These are phyloP conservation scores for Vaccinium vitisidaea DNA, from an alignment of 148 eudicot genomes.

Conservation along the genomic window DNA sequence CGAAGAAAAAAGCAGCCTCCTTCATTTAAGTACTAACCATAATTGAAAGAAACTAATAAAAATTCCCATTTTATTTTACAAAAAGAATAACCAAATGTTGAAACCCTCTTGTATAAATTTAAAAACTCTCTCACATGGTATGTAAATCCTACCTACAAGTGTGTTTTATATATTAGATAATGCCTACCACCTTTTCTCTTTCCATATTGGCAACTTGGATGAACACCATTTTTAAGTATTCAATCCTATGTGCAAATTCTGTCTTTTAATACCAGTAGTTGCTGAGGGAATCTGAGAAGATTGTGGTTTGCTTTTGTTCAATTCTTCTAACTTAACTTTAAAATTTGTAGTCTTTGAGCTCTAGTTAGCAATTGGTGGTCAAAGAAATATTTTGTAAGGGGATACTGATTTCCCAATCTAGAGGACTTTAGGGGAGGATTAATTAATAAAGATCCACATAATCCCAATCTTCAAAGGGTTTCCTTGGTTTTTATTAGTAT, in stretches of 20 bases:
- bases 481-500: neutral
- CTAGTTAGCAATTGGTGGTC: neutral
- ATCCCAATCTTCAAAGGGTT: neutral
- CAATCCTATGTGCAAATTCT: neutral
- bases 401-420: slow-evolving; percentile 5
- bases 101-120: no score
- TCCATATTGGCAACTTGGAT: neutral
- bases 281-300: neutral
- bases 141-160: neutral
- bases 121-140: neutral
- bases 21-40: neutral
- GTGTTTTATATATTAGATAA: neutral
- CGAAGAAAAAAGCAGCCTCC: neutral
- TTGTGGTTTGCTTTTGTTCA: neutral
- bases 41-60: neutral
- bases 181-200: neutral
- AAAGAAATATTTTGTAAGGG: slow-evolving; percentile 2
- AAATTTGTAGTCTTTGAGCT: neutral
- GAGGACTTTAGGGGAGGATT: neutral
- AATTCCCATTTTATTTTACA: no score
- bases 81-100: no score
- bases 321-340: neutral
- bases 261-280: neutral
- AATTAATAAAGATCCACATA: neutral
- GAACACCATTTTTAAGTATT: neutral